Evolutionary conservation across 768 basidiomycete species (phyloP).

Genomic region (Neoboletus magnificus): DNA sequence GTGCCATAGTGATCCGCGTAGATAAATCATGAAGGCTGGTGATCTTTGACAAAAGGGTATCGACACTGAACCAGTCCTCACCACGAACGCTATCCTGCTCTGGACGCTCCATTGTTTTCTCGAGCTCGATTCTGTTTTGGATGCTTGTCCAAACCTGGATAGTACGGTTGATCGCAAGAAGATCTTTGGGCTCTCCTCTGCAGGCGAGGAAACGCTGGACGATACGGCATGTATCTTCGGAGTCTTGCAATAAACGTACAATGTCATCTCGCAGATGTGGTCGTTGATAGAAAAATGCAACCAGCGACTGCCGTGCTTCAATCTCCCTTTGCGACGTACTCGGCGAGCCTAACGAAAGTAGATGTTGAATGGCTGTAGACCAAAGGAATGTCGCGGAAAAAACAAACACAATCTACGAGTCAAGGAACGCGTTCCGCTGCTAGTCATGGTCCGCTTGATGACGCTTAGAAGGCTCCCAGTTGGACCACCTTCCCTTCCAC

Average conservation of each 20-base stretch:
- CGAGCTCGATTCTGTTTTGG: conserved; percentile 47
- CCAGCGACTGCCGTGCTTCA: conserved; percentile 69
- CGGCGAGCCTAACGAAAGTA: conserved; percentile 61
- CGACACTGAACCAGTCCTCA: conserved; percentile 56
- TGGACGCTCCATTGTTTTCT: conserved; percentile 49
- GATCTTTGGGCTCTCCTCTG: conserved; percentile 62
- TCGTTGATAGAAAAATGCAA: conserved; percentile 62
- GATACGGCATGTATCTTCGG: conserved; percentile 72
- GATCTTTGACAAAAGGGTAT: conserved; percentile 53
- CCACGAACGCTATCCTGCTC: conserved; percentile 20
- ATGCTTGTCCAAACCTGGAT: conserved; percentile 60
- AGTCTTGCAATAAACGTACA: conserved; percentile 46
- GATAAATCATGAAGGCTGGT: conserved; percentile 50
- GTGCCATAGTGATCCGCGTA: conserved; percentile 49
- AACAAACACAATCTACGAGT: conserved; percentile 73
- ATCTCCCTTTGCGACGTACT: conserved; percentile 76
- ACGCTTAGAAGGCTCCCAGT: conserved; percentile 73
- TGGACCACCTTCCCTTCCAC: conserved; percentile 64
- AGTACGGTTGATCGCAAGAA: conserved; percentile 60
- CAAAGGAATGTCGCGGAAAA: not conserved
- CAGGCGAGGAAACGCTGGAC: conserved; percentile 74
- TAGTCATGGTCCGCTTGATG: conserved; percentile 75
- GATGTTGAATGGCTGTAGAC: conserved; percentile 13
- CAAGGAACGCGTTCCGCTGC: conserved; percentile 72
- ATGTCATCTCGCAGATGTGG: conserved; percentile 67